Evolutionary conservation across 371 early-diverging fungal genomes (phyloP), one percentile per base, ranked within the genome.

Genomic region (Mucor circinelloides): DNA sequence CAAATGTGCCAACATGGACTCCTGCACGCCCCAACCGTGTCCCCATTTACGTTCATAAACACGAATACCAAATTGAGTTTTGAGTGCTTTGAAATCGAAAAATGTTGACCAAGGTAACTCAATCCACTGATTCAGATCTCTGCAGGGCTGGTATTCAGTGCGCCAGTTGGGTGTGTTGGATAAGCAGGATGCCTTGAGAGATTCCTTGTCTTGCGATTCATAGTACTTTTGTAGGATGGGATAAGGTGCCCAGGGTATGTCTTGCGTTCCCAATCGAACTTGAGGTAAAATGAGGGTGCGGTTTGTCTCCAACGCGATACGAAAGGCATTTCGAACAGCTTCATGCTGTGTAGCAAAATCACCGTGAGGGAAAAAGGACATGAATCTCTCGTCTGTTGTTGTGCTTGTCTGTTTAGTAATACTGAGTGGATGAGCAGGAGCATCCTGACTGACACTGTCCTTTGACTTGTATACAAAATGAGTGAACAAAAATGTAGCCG

Each of bases 311-410:
- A 71, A 42, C 4, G 71, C 79, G 21, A 78, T 44, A 34, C 79
- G 67, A 19, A 74, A 46, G 10, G 70, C 79, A 32, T 68, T 75
- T 48, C 76, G 67, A 42, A 78, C 67, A 25, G 76, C 63, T 46
- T 75, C 70, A 54, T 70, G 73, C 44, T 78, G 79, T 21, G 67
- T 72, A 23, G 76, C 60, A 40, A 79, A 79, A 55, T 72, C 74
- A 10, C 50, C 76, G 28, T 79, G 79, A 27, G 79, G 79, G 56
- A 79, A 67, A 70, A 71, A 78, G 6, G 79, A 75, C 13, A 78
- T 57, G 30, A 73, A 78, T 25, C 60, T 66, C 15, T 69, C 69
- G 17, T 64, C 38, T 34, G 42, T 15, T 52, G 23, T 30, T 8
- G 54, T 55, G 27, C 40, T 28, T 10, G 36, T 4, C 25, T 63